Evolutionary conservation across 768 basidiomycete species (phyloP), one percentile per base, ranked within the genome.

Genomic region (Tubosaeta sp.): DNA sequence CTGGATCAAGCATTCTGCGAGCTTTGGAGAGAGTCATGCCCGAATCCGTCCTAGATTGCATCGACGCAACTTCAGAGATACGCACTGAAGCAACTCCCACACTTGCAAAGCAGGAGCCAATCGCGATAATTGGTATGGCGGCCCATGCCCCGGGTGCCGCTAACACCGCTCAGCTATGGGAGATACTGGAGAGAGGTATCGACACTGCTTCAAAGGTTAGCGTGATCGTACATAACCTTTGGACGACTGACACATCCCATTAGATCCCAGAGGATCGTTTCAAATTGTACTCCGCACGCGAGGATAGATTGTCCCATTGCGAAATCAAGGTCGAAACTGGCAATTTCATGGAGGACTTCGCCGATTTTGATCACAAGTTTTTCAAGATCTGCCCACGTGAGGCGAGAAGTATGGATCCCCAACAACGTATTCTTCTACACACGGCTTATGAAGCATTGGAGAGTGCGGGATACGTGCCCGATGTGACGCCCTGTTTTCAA

Each of bases 321-420:
- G 63, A 63, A 25, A 75, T 82, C 69, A 78, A 75, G 55, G 76
- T 78, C 12, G 72, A 69, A 22, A 79, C 72, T 0, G 86, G 84
- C 22, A 86, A 88, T 62, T 90, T 89, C 61, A 63, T 89, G 45
- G 65, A 74, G 18, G 72, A 75, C 36, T 69, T 74, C 25, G 80
- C 79, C 54, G 71, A 73, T 44, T 89, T 89, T 58, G 87, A 90
- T 62, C 73, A 86, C 61, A 72, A 69, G 62, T 86, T 87, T 61
- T 90, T 89, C 73, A 80, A 77, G 36, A 78, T 87, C 40, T 85
- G 81, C 35, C 86, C 87, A 2, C 78, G 87, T 6, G 87, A 89
- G 65, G 86, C 87, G 13, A 79, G 70, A 53, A 80, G 73, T 63
- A 88, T 88, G 85, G 84, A 88, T 59, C 86, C 87, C 7, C 86